Base-by-base conservation (phyloP, 2,329 filamentous ascomycete species). In the Ascochyta pisi region DNA sequence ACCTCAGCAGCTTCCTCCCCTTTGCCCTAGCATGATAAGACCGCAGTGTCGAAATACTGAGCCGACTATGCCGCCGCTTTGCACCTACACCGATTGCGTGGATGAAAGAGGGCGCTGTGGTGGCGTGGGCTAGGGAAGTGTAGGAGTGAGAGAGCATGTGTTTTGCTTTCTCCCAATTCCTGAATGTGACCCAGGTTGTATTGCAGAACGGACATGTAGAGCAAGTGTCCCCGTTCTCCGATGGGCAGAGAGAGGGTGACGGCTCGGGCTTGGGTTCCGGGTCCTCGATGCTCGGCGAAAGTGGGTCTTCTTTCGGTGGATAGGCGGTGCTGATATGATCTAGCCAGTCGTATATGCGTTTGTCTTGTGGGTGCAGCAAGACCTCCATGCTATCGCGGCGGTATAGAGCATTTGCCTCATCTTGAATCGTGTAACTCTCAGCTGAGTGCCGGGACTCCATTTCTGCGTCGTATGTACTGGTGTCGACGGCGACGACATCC, bases 401-500 rank as follows among this genome's bases (percentile, higher is more conserved):
- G 19, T 50, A 16, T 0, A 50, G 40, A 8, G 40, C 39, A 0
- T 50, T 1, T 10, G 12, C 10, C 23, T 6, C 6, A 1, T 26
- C 3, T n/a, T 10, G 37, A 19, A 24, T 19, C 10, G 19, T 24
- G 6, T 4, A n/a, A 9, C 16, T 35, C 23, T 3, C 6, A 6
- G 13, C 24, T 24, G 43, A 35, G 15, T 9, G 12, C 7, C 5
- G 6, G 8, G 15, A 16, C 6, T 16, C 15, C 3, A 16, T 4
- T 16, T 35, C 33, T 35, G 15, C 33, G 12, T 31, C 13, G 12
- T 5, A 31, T 16, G 8, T 7, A 9, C 9, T 16, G 33, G 5
- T 16, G 15, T 35, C 42, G 10, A 7, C 42, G 6, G 29, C 33
- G 4, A 66, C 51, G 22, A 65, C 49, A 12, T 62, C 50, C 69